Base-by-base conservation (phyloP, 805 yeast species). In the Starmerella tilneyi region DNA sequence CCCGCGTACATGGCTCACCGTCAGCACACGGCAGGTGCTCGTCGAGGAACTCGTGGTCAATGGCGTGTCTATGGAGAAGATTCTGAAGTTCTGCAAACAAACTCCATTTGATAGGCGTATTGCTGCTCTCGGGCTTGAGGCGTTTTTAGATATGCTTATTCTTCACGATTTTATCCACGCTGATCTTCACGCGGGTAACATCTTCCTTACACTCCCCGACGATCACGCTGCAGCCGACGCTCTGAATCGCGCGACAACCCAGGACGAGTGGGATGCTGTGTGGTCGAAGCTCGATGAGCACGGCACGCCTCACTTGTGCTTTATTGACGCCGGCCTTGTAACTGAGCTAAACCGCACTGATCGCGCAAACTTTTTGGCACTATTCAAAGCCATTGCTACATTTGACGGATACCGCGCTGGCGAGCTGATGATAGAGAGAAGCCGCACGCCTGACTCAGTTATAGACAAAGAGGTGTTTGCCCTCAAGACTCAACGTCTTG, bases 391-490 rank as follows among this genome's bases (percentile, higher is more conserved):
- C 0, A 67, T 92, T 27, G 82, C 95, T 2, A 81, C 79, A 50
- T 92, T 92, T 64, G 94, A 92, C 62, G 99, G 99, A 0, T 86
- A 83, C 60, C 73, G 71, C 49, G 97, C 96, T 0, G 99, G 99
- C 9, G 94, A 86, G 59, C 69, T 92, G 45, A 89, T 92, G 96
- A 79, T 88, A 48, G 96, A 86, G 64, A 68, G 97, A 47, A 88
- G 96, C 3, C 72, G 92, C 48, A 86, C 97, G 0, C 98, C 99
- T 0, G 94, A 84, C 40, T 82, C 95, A 0, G 97, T 84, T 1
- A 69, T 85, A 5, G 78, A 89, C 56, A 75, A 75, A 46, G 96
- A 89, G 46, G 69, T 84, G 11, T 92, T 92, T 65, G 94, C 94
- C 0, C 63, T 84, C 44, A 84, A 84, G 60, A 95, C 86, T 30